Evolutionary conservation across 352 stramenopile species (phyloP), one percentile per base, ranked within the genome.

Genomic region (Aphanomyces invadans): DNA sequence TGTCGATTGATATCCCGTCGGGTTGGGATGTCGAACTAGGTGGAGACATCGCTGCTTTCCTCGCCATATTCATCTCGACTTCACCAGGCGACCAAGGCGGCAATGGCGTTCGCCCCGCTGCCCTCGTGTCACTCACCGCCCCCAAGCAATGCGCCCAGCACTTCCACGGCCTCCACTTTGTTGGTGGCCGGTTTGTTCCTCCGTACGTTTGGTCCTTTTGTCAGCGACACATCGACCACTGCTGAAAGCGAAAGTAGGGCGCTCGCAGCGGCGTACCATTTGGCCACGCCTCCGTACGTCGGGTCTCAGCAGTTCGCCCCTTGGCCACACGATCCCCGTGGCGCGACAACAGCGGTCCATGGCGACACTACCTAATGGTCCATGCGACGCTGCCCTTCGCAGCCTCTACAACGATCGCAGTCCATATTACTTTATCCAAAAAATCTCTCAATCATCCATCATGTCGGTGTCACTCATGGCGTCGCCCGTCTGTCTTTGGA

Each of bases 1-100:
- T 98, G 28, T 98, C 92, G 23, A 94, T 99, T 3, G 97, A 99
- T 75, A 95, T 99, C 65, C 97, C 97, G 0, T 99, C 93, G 2
- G 97, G 96, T 9, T 99, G 97, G 96, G 84, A 99, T 70, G 97
- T 99, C 12, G 90, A 99, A 69, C 73, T 76, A 62, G 86, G 84
- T 88, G 68, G 21, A 2, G 25, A 25, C 26, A 0, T 31, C 11
- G 26, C 28, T 21, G 29, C 23, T 17, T 67, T 25, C 25, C 17
- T 15, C 15, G 28, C 15, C 7, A 44, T 17, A 12, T 33, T 10
- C 1, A 44, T 21, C 17, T 21, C n/a, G 31, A 28, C 21, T 42
- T 1, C 32, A 29, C 49, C 31, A 88, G 79, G 79, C 76, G 89
- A 94, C 46, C 81, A 91, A 42, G 72, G 54, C 32, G 84, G 87